A percentile compares a stretch with the other conserved stretches of the same genome.
These are phyloP conservation scores for Camellia lanceoleosa DNA, from an alignment of 148 eudicot genomes.

Conservation along the genomic window DNA sequence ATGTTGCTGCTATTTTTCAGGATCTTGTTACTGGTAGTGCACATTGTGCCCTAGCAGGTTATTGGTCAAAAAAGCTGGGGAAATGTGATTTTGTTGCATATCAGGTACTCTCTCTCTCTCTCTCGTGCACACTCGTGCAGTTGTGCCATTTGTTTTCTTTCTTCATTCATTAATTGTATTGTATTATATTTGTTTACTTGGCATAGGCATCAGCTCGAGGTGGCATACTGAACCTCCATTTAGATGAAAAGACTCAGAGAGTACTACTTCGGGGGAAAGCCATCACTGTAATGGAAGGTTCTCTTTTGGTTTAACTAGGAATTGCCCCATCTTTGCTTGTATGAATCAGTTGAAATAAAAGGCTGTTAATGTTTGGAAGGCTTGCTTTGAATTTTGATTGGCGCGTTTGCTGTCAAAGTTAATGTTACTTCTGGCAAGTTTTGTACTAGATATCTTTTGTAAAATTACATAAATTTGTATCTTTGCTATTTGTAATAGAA, in stretches of 20 bases:
- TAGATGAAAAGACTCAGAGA: slow-evolving; percentile 60
- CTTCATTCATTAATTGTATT: neutral
- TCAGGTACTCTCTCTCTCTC: slow-evolving; percentile 4
- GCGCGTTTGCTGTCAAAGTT: no score
- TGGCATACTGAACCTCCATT: slow-evolving; percentile 54
- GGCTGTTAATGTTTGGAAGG: no score
- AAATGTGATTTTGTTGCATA: slow-evolving; percentile 62
- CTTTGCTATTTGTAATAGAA: no score
- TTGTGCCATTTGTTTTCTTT: no score
- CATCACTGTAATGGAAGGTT: slow-evolving; percentile 67
- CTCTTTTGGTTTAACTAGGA: slow-evolving; percentile 35
- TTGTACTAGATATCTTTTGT: no score
- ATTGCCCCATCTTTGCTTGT: no score
- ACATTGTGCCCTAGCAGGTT: slow-evolving; percentile 76
- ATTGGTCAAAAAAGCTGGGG: slow-evolving; percentile 67
- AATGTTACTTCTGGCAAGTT: no score
- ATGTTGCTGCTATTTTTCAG: slow-evolving; percentile 25
- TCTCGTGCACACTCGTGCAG: no score
- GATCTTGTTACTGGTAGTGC: slow-evolving; percentile 84
- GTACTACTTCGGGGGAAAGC: slow-evolving; percentile 65
- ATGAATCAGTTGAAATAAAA: no score
- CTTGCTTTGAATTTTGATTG: no score
- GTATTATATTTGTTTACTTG: neutral
- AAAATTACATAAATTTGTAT: no score
- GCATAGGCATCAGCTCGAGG: slow-evolving; percentile 73